Percentiles rank a stretch among this genome's conserved stretches.
Conservation (phyloP, 2,329 filamentous ascomycete genomes). For the Colletotrichum sansevieriae region DNA sequence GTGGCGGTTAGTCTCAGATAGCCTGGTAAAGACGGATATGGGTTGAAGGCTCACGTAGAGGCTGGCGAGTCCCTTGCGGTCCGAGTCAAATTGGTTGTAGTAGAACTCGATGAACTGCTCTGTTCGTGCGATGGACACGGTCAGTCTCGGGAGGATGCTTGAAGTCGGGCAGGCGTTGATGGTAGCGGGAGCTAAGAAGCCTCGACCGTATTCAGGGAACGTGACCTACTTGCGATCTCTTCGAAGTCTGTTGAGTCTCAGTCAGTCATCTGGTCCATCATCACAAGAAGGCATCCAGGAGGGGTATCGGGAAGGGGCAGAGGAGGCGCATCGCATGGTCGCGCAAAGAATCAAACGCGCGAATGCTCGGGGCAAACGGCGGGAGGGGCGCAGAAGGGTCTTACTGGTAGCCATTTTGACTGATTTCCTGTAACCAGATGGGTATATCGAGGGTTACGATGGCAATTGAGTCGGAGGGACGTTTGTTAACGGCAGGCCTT, state of each 20-base stretch:
- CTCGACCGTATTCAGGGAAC: neutral
- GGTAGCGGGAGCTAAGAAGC: neutral
- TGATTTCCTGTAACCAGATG: slow-evolving; percentile 16
- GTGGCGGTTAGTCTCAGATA: slow-evolving; percentile 8
- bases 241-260: slow-evolving; percentile 55
- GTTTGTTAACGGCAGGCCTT: slow-evolving; percentile 26
- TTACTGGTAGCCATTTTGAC: slow-evolving; percentile 41
- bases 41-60: slow-evolving; percentile 80
- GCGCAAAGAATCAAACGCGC: neutral
- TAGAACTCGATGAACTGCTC: slow-evolving; percentile 92
- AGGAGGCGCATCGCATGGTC: neutral
- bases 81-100: slow-evolving; percentile 86
- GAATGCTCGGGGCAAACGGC: neutral
- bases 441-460: neutral
- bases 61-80: slow-evolving; percentile 72
- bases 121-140: slow-evolving; percentile 52
- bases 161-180: neutral
- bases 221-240: slow-evolving; percentile 61
- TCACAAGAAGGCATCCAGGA: neutral
- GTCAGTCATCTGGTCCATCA: slow-evolving; percentile 25
- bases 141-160: slow-evolving; percentile 17
- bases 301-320: neutral
- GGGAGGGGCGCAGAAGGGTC: neutral
- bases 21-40: neutral
- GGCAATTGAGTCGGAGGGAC: neutral